Conservation (phyloP, 371 early-diverging fungal species). For the Mucor indicus region DNA sequence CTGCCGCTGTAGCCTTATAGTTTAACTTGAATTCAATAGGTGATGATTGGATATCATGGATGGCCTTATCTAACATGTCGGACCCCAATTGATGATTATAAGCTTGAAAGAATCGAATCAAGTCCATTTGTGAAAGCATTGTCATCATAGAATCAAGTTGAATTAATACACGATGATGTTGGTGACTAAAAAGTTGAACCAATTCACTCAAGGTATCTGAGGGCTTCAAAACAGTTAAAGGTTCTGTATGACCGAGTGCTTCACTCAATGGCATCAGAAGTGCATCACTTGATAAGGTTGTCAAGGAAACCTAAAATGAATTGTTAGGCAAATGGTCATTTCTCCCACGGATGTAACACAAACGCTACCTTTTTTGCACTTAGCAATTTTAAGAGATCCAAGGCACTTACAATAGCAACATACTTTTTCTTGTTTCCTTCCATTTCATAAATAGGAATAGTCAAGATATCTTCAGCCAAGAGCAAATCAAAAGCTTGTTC, state of each 20-base stretch:
- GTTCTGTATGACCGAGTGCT: constrained; percentile 36
- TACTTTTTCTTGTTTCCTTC: constrained; percentile 36
- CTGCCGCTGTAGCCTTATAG: constrained; percentile 50
- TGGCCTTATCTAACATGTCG: constrained; percentile 41
- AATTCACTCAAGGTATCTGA: constrained; percentile 34
- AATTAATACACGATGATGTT: constrained; percentile 54
- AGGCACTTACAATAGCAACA: constrained; percentile 54
- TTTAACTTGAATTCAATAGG: constrained; percentile 20
- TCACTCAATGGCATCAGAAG: constrained; percentile 35
- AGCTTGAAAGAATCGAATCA: constrained; percentile 51
- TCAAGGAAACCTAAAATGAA: constrained; percentile 19
- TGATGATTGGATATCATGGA: constrained; percentile 22
- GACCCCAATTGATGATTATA: constrained; percentile 58
- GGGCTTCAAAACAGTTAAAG: constrained; percentile 36
- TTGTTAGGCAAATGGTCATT: background rate
- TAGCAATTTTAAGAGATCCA: constrained; percentile 52
- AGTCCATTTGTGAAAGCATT: constrained; percentile 60
- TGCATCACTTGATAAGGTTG: constrained; percentile 12
- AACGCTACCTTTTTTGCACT: constrained; percentile 35
- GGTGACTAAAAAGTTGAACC: constrained; percentile 44
- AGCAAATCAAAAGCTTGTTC: constrained; percentile 60
- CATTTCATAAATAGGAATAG: constrained; percentile 56
- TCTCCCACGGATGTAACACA: constrained; percentile 21
- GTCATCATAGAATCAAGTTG: constrained; percentile 20
- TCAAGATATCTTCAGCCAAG: constrained; percentile 50